A percentile compares a stretch with the other conserved stretches of the same genome.
Conservation (phyloP, 2,329 filamentous ascomycete genomes). For the Epichloe coenophiala region DNA sequence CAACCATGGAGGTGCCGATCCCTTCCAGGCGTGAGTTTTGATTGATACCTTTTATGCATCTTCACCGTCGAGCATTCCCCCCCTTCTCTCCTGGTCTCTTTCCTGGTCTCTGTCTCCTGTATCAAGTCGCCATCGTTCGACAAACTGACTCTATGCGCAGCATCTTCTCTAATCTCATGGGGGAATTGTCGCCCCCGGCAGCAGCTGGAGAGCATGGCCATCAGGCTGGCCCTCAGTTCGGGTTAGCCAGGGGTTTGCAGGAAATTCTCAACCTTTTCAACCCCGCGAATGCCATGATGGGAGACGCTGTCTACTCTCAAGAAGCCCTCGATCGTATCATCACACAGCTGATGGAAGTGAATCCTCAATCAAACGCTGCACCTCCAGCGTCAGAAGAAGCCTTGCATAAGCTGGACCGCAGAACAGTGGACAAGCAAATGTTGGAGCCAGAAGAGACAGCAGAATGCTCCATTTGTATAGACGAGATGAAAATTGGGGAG, state of each 20-base stretch:
- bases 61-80: no score
- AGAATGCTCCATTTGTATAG: conserved; percentile 94
- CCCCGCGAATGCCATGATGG: conserved; percentile 39
- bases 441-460: conserved; percentile 51
- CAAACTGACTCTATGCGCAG: conserved; percentile 18
- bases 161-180: conserved; percentile 33
- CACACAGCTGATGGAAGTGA: conserved; percentile 75
- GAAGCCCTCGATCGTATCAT: conserved; percentile 85
- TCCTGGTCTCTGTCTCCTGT: background rate
- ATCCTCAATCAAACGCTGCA: conserved; percentile 61
- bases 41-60: background rate
- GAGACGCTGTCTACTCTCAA: conserved; percentile 82
- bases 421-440: conserved; percentile 56
- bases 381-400: conserved; percentile 66
- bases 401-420: conserved; percentile 60
- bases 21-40: conserved; percentile 35
- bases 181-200: conserved; percentile 21
- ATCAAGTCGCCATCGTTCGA: background rate
- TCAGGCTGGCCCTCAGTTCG: conserved; percentile 6
- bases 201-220: conserved; percentile 10
- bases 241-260: conserved; percentile 26
- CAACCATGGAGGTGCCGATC: conserved; percentile 14
- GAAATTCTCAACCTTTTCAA: conserved; percentile 42
- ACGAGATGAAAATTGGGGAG: conserved; percentile 59
- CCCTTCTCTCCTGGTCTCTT: background rate